phyloP scores from a whole-genome alignment of 2,329 filamentous ascomycete species.

The Trichoderma endophyticum region DNA sequence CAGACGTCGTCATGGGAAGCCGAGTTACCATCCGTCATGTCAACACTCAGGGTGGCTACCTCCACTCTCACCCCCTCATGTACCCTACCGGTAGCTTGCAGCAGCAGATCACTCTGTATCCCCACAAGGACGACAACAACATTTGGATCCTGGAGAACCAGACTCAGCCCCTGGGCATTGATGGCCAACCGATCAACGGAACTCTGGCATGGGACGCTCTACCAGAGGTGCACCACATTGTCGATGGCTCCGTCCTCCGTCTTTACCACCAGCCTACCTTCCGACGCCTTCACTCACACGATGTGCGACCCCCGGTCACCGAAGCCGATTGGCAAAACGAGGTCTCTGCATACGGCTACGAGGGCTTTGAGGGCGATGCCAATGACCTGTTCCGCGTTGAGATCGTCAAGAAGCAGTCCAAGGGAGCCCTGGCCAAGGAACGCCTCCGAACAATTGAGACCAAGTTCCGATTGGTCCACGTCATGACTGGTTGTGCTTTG shows the following conservation, averaged over 20 bases:
- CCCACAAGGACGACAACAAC: slow-evolving; percentile 99
- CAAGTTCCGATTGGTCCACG: slow-evolving; percentile 90
- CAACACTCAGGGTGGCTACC: slow-evolving; percentile 96
- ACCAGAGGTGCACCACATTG: slow-evolving; percentile 63
- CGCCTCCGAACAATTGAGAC: slow-evolving; percentile 90
- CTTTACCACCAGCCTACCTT: slow-evolving; percentile 82
- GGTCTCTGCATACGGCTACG: slow-evolving; percentile 94
- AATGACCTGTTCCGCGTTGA: slow-evolving; percentile 95
- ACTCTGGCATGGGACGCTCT: slow-evolving; percentile 79
- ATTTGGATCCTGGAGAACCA: slow-evolving; percentile 92
- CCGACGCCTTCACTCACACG: slow-evolving; percentile 92
- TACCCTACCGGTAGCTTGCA: slow-evolving; percentile 97
- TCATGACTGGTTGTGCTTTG: slow-evolving; percentile 94
- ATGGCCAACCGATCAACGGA: slow-evolving; percentile 75
- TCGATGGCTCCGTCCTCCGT: slow-evolving; percentile 75
- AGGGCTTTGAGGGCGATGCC: slow-evolving; percentile 93
- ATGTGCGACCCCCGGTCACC: slow-evolving; percentile 80
- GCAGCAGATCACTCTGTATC: slow-evolving; percentile 96
- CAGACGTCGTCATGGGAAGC: slow-evolving; percentile 86
- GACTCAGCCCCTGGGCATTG: slow-evolving; percentile 77
- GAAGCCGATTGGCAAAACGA: slow-evolving; percentile 95
- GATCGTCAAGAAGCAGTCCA: slow-evolving; percentile 86
- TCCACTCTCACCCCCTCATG: slow-evolving; percentile 97
- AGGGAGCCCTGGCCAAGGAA: slow-evolving; percentile 73
- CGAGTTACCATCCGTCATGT: slow-evolving; percentile 83